Evolutionary conservation across 345 rosid genomes (phyloP).

Genomic region (Heritiera fomes): DNA sequence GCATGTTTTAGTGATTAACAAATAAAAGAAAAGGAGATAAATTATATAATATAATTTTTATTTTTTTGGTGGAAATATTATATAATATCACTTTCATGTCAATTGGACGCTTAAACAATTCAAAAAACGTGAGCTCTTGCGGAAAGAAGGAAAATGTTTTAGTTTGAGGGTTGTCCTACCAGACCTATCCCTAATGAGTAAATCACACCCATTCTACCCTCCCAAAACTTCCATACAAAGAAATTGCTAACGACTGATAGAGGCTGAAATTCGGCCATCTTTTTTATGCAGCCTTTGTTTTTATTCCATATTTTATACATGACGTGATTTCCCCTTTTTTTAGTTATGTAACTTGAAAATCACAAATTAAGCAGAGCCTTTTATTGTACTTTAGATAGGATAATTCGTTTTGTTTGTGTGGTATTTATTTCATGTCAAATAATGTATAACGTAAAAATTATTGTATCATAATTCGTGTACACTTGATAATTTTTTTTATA

Average conservation of each 20-base stretch:
- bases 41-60: too few species aligned
- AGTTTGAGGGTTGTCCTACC: not conserved
- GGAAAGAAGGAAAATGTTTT: not conserved
- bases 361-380: not conserved
- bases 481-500: too few species aligned
- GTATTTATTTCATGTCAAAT: too few species aligned
- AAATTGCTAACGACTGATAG: not conserved
- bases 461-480: too few species aligned
- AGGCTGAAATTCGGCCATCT: not conserved
- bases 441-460: too few species aligned
- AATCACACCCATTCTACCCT: conserved; percentile 7
- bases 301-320: not conserved
- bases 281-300: not conserved
- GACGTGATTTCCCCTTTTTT: conserved; percentile 6
- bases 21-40: too few species aligned
- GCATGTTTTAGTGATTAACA: too few species aligned
- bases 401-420: too few species aligned
- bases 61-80: not conserved
- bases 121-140: not conserved
- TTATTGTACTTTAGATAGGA: too few species aligned
- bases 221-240: conserved; percentile 7
- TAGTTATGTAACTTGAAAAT: not conserved
- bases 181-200: not conserved
- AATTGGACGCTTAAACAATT: not conserved
- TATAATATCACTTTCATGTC: not conserved